Percentiles rank a stretch among this genome's conserved stretches.
Conservation (phyloP, 257 asterid species). For the Verbena officinalis region DNA sequence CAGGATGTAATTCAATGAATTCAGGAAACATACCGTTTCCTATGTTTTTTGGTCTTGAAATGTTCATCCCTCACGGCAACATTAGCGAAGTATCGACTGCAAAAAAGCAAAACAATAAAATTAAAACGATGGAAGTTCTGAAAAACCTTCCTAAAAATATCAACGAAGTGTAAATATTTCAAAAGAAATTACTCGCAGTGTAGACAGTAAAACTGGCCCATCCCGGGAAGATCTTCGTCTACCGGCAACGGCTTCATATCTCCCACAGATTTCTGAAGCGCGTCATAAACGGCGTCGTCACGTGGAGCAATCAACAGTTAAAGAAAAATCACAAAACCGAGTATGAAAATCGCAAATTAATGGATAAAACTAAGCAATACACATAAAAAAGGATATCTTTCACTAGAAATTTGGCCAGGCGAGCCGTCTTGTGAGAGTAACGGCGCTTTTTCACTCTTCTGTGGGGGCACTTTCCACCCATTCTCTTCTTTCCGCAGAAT, state of each 20-base stretch:
- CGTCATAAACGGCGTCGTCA: conserved; percentile 21
- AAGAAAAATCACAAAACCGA: background rate
- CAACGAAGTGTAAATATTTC: background rate
- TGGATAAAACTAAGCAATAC: background rate
- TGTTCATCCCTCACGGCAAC: conserved; percentile 83
- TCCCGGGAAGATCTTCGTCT: conserved; percentile 19
- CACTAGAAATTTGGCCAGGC: conserved; percentile 46
- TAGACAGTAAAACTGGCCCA: conserved; percentile 16
- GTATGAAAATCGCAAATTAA: background rate
- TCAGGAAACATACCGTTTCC: conserved; percentile 60
- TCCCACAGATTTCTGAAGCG: background rate
- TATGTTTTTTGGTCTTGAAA: conserved; percentile 84
- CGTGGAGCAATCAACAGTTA: conserved; percentile 3
- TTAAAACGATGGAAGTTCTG: background rate
- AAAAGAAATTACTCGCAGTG: conserved; percentile 10
- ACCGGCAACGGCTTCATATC: conserved; percentile 6
- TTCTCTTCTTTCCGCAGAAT: conserved; percentile 15
- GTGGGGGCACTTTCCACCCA: conserved; percentile 97
- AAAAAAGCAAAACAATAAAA: background rate
- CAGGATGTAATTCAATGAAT: background rate
- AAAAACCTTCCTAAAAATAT: background rate
- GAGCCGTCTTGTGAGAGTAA: conserved; percentile 56
- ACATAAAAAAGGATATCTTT: conserved; percentile 37
- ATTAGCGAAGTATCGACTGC: conserved; percentile 82
- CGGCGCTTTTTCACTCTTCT: conserved; percentile 53